Evolutionary conservation across 1,139 yeast species (phyloP).

Genomic region (Wickerhamomyces sp.): DNA sequence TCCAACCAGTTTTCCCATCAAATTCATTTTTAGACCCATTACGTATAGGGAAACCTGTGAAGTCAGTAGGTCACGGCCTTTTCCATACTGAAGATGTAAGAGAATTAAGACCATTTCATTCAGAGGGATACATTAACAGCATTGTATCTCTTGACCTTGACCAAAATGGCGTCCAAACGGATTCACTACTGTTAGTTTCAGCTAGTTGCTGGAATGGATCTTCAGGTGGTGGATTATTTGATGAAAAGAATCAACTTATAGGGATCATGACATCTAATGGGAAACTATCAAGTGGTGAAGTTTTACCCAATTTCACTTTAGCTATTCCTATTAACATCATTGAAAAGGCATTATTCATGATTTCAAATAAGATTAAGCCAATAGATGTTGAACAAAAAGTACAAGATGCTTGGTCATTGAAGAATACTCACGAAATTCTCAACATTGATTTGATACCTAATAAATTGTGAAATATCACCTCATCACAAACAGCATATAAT

Average conservation of each 20-base stretch:
- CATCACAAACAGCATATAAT: too few relatives aligned
- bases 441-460: neutral
- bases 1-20: constrained; percentile 11
- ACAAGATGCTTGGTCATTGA: constrained; percentile 20
- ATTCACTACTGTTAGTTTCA: constrained; percentile 46
- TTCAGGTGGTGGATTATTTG: constrained; percentile 64
- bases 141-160: constrained; percentile 34
- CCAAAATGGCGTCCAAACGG: constrained; percentile 25
- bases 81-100: constrained; percentile 27
- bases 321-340: constrained; percentile 36
- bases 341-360: constrained; percentile 16
- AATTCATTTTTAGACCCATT: constrained; percentile 7
- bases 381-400: constrained; percentile 13
- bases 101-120: constrained; percentile 15
- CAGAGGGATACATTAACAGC: constrained; percentile 23
- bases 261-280: constrained; percentile 68
- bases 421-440: constrained; percentile 11
- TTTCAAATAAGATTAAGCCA: constrained; percentile 10
- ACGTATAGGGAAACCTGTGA: constrained; percentile 34
- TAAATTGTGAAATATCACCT: neutral
- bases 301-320: constrained; percentile 41
- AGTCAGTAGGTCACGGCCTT: constrained; percentile 56
- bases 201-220: constrained; percentile 77
- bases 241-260: constrained; percentile 33
- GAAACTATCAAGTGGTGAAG: constrained; percentile 34